These are phyloP conservation scores for Venturia pyrina DNA, from an alignment of 2,329 filamentous ascomycete species.

Conservation along the genomic window DNA sequence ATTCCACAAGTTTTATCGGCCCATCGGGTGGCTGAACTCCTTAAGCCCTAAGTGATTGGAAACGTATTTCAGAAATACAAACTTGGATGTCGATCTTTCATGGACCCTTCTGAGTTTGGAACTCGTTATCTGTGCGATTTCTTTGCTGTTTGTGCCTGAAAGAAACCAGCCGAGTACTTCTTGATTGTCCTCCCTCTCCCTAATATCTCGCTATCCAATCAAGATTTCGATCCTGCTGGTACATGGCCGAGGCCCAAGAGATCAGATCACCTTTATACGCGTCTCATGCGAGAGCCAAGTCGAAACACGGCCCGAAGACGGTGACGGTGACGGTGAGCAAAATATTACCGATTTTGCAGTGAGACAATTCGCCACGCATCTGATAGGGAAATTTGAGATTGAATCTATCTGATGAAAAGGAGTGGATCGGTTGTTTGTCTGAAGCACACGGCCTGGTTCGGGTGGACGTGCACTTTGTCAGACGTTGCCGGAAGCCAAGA, in stretches of 20 bases:
- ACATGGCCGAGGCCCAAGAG: not conserved
- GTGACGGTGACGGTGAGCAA: not conserved
- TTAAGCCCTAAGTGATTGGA: not conserved
- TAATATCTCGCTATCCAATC: not conserved
- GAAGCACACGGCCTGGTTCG: not conserved
- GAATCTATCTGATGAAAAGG: slow-evolving; percentile 1
- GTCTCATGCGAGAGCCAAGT: not conserved
- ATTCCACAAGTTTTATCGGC: not conserved
- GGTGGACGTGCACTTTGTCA: not conserved
- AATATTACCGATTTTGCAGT: not conserved
- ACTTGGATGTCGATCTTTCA: slow-evolving; percentile 2
- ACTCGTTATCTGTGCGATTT: not conserved
- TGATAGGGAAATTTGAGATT: not conserved
- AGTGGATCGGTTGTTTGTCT: not conserved
- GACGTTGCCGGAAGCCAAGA: not conserved
- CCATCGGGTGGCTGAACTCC: not conserved
- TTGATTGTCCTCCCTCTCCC: too few relatives aligned
- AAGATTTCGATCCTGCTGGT: not conserved
- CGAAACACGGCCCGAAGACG: not conserved
- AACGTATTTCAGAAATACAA: not conserved
- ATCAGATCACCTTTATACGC: not conserved
- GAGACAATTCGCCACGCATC: not conserved
- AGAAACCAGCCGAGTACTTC: too few relatives aligned
- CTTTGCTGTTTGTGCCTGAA: too few relatives aligned
- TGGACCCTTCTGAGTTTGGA: not conserved